Evolutionary conservation across 352 stramenopile genomes (phyloP), one percentile per base, ranked within the genome.

Genomic region (Thalassiosira delicatula): DNA sequence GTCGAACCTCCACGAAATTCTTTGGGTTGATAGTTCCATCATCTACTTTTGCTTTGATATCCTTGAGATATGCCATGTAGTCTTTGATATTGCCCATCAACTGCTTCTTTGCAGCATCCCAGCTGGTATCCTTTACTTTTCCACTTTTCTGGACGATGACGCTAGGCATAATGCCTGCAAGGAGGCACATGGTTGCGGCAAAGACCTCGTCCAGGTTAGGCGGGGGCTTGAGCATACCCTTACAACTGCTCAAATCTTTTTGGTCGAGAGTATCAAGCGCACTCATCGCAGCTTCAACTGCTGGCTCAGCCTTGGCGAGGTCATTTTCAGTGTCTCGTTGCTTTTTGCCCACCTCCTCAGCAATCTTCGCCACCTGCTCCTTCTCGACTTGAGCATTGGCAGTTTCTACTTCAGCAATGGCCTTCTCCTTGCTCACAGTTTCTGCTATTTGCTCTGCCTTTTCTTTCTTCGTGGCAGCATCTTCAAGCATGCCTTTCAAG

Each of bases 1-100:
- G 94, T 69, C 97, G 93, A 7, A 98, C 91, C n/a, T 94, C 91
- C 12, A 90, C 91, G 63, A 99, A 95, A 73, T 98, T 96, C 21
- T 96, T 92, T 65, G 98, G 96, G 0, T 97, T 96, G 59, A 98
- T 98, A 57, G 97, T 93, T 60, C 98, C 95, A 17, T 92, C 94
- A 73, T 97, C 95, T 29, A 98, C 84, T 19, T 93, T 81, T 35
- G 97, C 94, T 46, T 98, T 93, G 83, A 99, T 98, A 40, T 95
- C 93, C 35, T 96, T 96, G 8, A 98, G 92, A 76, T 99, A 98
- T 69, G 94, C 96, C 97, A 99, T 99, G 96, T 98, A 99, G 72
- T 98, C 98, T 90, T 99, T 98, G 42, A 97, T 97, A 19, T 95
- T 95, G 60, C 98, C 95, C 97, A 97, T 99, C 23, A 84, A 61